phyloP scores from a whole-genome alignment of 768 basidiomycete species.

The Mycena kentingensis region DNA sequence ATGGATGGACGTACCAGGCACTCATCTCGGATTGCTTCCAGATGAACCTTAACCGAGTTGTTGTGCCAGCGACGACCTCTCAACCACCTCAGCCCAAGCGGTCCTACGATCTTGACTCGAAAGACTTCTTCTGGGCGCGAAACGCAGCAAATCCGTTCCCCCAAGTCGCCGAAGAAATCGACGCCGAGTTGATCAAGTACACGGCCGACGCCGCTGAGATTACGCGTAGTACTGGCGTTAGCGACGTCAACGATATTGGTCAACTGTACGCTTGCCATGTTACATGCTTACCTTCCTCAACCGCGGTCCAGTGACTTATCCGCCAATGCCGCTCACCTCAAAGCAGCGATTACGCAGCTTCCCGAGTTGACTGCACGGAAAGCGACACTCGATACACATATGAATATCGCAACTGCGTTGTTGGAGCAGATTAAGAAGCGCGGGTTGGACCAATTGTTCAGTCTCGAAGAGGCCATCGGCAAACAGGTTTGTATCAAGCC shows the following conservation, averaged over 20 bases:
- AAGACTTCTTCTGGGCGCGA: constrained; percentile 99
- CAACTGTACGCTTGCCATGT: constrained; percentile 62
- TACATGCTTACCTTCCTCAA: neutral
- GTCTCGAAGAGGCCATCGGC: constrained; percentile 86
- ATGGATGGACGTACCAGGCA: constrained; percentile 99
- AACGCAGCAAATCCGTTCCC: constrained; percentile 97
- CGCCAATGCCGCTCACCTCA: constrained; percentile 90
- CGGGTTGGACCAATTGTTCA: constrained; percentile 95
- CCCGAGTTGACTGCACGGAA: constrained; percentile 97
- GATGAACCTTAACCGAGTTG: constrained; percentile 94
- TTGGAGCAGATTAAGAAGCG: constrained; percentile 94
- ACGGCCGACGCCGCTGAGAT: constrained; percentile 97
- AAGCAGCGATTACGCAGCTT: constrained; percentile 95
- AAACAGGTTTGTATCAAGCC: constrained; percentile 62
- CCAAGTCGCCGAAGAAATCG: constrained; percentile 97
- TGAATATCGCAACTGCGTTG: constrained; percentile 97
- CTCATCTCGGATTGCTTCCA: constrained; percentile 96
- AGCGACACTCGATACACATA: constrained; percentile 95
- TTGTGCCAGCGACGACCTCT: constrained; percentile 69
- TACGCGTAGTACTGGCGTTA: constrained; percentile 93
- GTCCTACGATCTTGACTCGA: constrained; percentile 94
- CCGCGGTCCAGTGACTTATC: constrained; percentile 71
- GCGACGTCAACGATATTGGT: constrained; percentile 91
- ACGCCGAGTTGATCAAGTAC: constrained; percentile 85
- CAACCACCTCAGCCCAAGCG: constrained; percentile 46